These are phyloP conservation scores for Colletotrichum destructivum DNA, from an alignment of 2,329 filamentous ascomycete genomes.

Conservation along the genomic window DNA sequence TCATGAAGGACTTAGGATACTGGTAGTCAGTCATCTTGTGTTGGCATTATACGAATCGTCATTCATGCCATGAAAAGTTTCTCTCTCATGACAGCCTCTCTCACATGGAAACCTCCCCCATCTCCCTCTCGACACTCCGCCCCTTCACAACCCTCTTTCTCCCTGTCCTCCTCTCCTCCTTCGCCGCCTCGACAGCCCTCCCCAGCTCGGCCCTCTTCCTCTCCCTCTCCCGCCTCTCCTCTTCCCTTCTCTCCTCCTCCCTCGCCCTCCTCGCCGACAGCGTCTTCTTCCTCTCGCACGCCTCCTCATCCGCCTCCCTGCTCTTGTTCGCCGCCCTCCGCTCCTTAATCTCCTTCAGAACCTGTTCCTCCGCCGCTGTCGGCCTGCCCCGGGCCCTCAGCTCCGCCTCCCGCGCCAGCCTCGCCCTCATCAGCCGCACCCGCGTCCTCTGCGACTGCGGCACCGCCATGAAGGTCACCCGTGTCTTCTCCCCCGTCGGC, in stretches of 20 bases:
- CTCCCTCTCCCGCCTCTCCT: conserved; percentile 10
- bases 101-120: background rate
- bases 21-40: background rate
- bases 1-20: too few species aligned
- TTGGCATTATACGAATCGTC: background rate
- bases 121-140: background rate
- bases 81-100: background rate
- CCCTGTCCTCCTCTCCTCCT: conserved; percentile 8
- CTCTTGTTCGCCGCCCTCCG: background rate
- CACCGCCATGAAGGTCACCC: conserved; percentile 21
- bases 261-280: conserved; percentile 6
- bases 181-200: conserved; percentile 7
- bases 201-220: background rate
- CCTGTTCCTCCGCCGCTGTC: conserved; percentile 20
- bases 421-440: background rate
- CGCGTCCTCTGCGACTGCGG: conserved; percentile 31
- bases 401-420: background rate
- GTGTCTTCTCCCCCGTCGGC: conserved; percentile 25
- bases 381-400: conserved; percentile 9
- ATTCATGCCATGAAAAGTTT: background rate
- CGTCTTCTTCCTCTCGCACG: background rate
- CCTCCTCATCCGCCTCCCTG: background rate
- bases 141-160: conserved; percentile 1
- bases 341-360: background rate
- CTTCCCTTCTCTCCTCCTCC: background rate